Percentiles rank a stretch among this genome's conserved stretches.
Conservation (phyloP, 2,329 filamentous ascomycete species). For the Colletotrichum acutatum region DNA sequence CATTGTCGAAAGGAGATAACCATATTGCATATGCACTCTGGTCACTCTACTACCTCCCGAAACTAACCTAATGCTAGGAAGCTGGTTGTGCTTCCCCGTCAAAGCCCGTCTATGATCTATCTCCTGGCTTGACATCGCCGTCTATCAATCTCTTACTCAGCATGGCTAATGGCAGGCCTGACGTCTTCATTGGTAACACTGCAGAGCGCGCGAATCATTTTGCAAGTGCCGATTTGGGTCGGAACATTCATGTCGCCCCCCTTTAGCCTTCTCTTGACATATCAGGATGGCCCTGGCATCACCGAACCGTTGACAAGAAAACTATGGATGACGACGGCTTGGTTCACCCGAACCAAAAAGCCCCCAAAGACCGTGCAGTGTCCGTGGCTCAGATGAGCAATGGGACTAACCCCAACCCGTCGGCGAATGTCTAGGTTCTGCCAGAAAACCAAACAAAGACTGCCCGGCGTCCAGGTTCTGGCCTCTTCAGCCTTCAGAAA, state of each 20-base stretch:
- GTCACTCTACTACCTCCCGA: not conserved
- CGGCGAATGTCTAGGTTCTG: not conserved
- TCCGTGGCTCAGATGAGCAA: not conserved
- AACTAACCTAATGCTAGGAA: not conserved
- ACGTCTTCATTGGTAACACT: not conserved
- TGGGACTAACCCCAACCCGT: conserved; percentile 10
- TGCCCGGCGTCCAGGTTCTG: not conserved
- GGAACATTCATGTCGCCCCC: not conserved
- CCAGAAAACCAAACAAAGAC: conserved; percentile 11
- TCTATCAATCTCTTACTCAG: not conserved
- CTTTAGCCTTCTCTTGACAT: not conserved
- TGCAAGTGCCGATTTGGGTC: not conserved
- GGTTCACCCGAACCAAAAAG: not conserved
- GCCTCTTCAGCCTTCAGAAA: conserved; percentile 9
- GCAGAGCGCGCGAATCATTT: not conserved
- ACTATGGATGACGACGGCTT: not conserved
- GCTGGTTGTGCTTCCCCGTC: conserved; percentile 1
- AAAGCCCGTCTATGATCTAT: not conserved
- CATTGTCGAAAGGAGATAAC: not conserved
- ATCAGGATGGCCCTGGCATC: not conserved
- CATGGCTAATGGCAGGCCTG: not conserved
- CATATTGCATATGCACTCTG: not conserved
- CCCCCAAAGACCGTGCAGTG: not conserved
- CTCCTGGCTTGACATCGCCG: not conserved
- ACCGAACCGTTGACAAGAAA: not conserved